These are phyloP conservation scores for Talaromyces sp. DNA, from an alignment of 2,329 filamentous ascomycete species.

Conservation along the genomic window DNA sequence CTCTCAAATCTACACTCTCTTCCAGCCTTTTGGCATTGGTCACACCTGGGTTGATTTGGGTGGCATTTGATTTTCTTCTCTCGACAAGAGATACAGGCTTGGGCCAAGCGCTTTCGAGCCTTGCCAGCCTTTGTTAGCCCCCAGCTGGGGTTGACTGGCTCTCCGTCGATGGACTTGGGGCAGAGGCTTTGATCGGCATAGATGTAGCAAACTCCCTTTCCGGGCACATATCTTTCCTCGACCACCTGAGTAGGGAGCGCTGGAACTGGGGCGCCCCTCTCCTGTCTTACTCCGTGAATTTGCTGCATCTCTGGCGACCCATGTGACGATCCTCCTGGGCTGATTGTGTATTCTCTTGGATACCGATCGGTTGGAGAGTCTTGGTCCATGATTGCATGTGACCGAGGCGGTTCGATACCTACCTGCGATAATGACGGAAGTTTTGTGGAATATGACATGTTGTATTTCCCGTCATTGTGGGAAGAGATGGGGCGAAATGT, in stretches of 20 bases:
- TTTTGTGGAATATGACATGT: background rate
- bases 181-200: slow-evolving; percentile 81
- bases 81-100: slow-evolving; percentile 86
- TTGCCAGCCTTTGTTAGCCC: slow-evolving; percentile 92
- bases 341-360: slow-evolving; percentile 2
- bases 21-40: slow-evolving; percentile 89
- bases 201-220: slow-evolving; percentile 76
- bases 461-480: background rate
- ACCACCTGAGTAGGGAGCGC: slow-evolving; percentile 29
- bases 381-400: background rate
- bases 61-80: slow-evolving; percentile 99
- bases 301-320: background rate
- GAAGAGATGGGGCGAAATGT: background rate
- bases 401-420: slow-evolving; percentile 14
- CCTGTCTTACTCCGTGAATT: background rate
- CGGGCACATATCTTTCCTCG: slow-evolving; percentile 50
- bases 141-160: slow-evolving; percentile 85
- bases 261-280: slow-evolving; percentile 13
- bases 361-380: slow-evolving; percentile 1
- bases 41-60: slow-evolving; percentile 77
- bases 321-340: slow-evolving; percentile 1
- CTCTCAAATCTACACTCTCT: slow-evolving; percentile 78
- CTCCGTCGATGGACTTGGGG: slow-evolving; percentile 77
- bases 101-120: slow-evolving; percentile 81
- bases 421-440: slow-evolving; percentile 28